These are phyloP conservation scores for Platanthera zijinensis DNA, from an alignment of 106 monocot genomes.

Conservation along the genomic window DNA sequence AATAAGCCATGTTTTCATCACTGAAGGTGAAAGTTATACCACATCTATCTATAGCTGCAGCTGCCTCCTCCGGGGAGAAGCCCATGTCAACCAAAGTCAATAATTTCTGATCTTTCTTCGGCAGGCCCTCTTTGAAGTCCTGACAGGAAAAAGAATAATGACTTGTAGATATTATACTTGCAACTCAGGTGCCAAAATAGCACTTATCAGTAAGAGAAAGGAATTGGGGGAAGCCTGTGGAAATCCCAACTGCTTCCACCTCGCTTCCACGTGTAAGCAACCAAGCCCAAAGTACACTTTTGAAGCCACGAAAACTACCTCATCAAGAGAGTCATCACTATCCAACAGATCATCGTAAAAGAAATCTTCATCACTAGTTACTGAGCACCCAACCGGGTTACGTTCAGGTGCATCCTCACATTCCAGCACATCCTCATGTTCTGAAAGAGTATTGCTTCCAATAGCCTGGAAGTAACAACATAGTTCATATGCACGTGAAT, in stretches of 20 bases:
- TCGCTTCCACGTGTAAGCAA: not conserved
- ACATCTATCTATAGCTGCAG: conserved; percentile 53
- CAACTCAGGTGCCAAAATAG: not conserved
- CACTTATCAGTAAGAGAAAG: conserved; percentile 3
- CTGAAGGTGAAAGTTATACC: conserved; percentile 22
- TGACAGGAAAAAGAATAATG: not conserved
- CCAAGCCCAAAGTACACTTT: not conserved
- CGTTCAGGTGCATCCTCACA: not conserved
- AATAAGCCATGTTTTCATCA: not conserved
- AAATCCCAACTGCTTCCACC: not conserved
- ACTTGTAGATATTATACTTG: conserved; percentile 1
- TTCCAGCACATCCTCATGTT: not conserved
- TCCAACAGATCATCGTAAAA: not conserved
- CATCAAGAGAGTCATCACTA: conserved; percentile 6
- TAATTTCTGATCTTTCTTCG: conserved; percentile 40
- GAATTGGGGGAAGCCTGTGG: not conserved
- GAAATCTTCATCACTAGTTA: conserved; percentile 1
- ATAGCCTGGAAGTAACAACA: not conserved
- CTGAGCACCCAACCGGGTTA: not conserved
- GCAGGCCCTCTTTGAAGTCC: conserved; percentile 8
- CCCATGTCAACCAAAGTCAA: conserved; percentile 47
- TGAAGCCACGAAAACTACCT: not conserved
- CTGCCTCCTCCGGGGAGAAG: conserved; percentile 36
- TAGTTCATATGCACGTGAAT: not conserved
- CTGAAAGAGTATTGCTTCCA: not conserved